Conservation (phyloP, 202 grass and related monocot species). For the Alloteropsis angusta region DNA sequence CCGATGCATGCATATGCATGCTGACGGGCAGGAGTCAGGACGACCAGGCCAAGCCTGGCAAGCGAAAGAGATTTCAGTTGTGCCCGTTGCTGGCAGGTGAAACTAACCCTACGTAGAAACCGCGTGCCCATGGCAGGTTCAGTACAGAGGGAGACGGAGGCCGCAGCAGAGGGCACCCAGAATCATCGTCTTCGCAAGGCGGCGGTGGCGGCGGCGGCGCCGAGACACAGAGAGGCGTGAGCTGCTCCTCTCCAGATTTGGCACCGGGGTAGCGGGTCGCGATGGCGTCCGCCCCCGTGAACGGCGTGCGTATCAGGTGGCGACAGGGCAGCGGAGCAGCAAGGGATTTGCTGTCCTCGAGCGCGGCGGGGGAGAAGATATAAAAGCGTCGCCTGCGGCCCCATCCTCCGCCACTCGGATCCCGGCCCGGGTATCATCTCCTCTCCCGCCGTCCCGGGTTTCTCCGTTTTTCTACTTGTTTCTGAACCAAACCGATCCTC, state of each 20-base stretch:
- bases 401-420: background rate
- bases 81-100: background rate
- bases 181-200: background rate
- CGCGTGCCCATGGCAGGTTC: background rate
- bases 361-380: background rate
- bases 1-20: background rate
- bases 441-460: background rate
- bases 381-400: background rate
- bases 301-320: background rate
- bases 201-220: background rate
- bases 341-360: background rate
- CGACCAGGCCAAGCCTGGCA: background rate
- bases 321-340: background rate
- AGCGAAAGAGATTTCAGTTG: background rate
- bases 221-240: background rate
- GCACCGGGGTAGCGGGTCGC: background rate
- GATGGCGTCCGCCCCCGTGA: background rate
- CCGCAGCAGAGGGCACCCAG: too few species aligned
- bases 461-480: background rate
- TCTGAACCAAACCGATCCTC: background rate
- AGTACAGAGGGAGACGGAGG: background rate
- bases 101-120: background rate
- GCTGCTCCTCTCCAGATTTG: background rate
- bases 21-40: too few species aligned
- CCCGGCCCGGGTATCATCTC: constrained; percentile 8